Conservation (phyloP, 2,329 filamentous ascomycete species). For the Pseudogymnoascus sp. region DNA sequence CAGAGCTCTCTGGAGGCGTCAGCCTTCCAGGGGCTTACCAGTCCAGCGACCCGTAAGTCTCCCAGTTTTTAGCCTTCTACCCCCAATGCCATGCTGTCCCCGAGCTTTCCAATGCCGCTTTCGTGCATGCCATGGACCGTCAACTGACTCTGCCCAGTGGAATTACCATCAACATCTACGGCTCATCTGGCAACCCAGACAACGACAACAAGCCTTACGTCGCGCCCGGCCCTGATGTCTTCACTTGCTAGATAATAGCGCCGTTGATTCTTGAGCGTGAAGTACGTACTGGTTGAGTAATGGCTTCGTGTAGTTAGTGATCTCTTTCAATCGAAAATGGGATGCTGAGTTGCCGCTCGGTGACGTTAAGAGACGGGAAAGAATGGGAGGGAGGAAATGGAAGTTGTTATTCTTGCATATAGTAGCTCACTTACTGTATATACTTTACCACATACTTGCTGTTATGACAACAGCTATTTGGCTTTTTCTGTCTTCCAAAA, state of each 20-base stretch:
- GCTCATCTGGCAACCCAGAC: slow-evolving; percentile 30
- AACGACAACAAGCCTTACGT: slow-evolving; percentile 36
- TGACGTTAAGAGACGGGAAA: background rate
- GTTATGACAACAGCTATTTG: background rate
- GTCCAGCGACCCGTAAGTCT: slow-evolving; percentile 38
- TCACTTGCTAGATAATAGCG: slow-evolving; percentile 18
- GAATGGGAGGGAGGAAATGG: background rate
- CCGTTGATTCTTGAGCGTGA: background rate
- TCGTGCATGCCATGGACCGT: background rate
- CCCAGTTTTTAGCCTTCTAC: slow-evolving; percentile 7
- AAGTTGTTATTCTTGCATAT: slow-evolving; percentile 7
- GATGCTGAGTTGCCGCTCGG: background rate
- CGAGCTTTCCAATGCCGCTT: background rate
- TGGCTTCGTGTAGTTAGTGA: background rate
- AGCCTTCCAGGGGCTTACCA: slow-evolving; percentile 42
- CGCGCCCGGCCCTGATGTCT: slow-evolving; percentile 33
- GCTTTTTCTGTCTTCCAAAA: background rate
- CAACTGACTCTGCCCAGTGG: slow-evolving; percentile 26
- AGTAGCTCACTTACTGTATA: slow-evolving; percentile 8
- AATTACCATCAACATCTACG: slow-evolving; percentile 29
- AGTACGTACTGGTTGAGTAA: background rate
- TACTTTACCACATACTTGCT: background rate
- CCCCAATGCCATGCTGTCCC: background rate
- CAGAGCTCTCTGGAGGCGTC: slow-evolving; percentile 32
- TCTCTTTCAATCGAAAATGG: background rate